Evolutionary conservation across 495 filamentous ascomycete genomes (phyloP).

Genomic region (Thozetella sp.): DNA sequence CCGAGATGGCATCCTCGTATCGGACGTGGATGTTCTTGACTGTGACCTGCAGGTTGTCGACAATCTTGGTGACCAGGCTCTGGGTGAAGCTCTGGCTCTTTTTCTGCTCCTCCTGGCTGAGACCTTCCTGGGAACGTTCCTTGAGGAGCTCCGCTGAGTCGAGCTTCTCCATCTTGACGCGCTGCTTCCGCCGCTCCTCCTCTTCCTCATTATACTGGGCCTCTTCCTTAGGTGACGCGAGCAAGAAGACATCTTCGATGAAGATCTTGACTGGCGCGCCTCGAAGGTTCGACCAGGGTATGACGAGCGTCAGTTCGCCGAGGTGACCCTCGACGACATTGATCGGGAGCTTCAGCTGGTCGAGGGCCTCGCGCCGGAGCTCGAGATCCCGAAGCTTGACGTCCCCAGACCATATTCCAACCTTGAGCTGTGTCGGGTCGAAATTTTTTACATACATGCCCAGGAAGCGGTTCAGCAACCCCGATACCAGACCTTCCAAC

Average conservation of each 20-base stretch:
- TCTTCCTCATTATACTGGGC: constrained; percentile 91
- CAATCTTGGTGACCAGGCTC: constrained; percentile 90
- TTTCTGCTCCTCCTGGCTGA: constrained; percentile 91
- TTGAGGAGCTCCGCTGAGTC: constrained; percentile 94
- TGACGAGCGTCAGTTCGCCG: constrained; percentile 84
- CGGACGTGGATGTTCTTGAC: constrained; percentile 98
- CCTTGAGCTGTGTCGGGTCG: constrained; percentile 92
- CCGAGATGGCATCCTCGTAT: constrained; percentile 96
- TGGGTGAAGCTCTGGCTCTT: constrained; percentile 96
- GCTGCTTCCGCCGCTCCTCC: constrained; percentile 78
- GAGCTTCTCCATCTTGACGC: constrained; percentile 95
- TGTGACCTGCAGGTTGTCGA: constrained; percentile 95
- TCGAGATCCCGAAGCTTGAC: constrained; percentile 91
- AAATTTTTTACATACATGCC: constrained; percentile 99
- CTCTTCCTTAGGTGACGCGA: constrained; percentile 93
- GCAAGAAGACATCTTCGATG: constrained; percentile 94
- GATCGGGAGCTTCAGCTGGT: constrained; percentile 91
- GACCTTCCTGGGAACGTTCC: constrained; percentile 87
- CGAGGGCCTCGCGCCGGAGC: constrained; percentile 89
- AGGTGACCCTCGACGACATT: constrained; percentile 97
- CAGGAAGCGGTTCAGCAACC: constrained; percentile 96
- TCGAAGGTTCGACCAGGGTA: constrained; percentile 94
- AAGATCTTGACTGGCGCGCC: constrained; percentile 92
- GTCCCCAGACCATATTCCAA: constrained; percentile 98
- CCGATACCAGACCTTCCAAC: constrained; percentile 74